Evolutionary conservation across 352 stramenopile genomes (phyloP), one percentile per base, ranked within the genome.

Genomic region (Globisporangium ultimum): DNA sequence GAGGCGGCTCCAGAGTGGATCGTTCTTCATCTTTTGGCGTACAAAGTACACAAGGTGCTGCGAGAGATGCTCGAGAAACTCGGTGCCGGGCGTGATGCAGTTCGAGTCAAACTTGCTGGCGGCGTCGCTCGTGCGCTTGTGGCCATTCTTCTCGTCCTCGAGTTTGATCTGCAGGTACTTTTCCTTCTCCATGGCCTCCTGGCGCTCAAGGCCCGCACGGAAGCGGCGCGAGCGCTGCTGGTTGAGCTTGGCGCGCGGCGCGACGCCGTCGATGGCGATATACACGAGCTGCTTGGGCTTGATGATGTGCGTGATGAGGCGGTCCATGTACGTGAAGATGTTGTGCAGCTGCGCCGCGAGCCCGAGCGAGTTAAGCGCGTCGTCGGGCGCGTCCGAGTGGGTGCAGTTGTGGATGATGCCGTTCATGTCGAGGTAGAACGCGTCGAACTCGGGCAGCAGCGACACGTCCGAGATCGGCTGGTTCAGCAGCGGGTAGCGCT

Each of bases 341-440:
- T 78, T 80, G 53, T 91, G 91, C 58, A 99, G 95, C 84, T 99
- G 97, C 53, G 92, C 93, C 20, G 95, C 89, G 32, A 99, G 90
- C 43, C 96, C 90, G 4, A 98, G 74, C 64, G 93, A 79, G 64
- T 89, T 90, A 48, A 98, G 69, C 61, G 95, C 83, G 58, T 96
- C 60, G 66, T 98, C 85, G n/a, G 93, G 92, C 12, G 66, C 61
- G 72, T 99, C 98, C 24, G 87, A 89, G 77, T 99, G 98, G 24
- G 97, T 99, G 72, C 95, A 99, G 60, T 98, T 98, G 81, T 99
- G 98, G 61, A 99, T 98, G 64, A 99, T 99, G 55, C 98, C 97
- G 76, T 99, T 99, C 96, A 99, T 98, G 73, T 99, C 98, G 42
- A 99, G 74, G 70, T 99, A 99, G 64, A 99, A 90, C 68, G 98